These are phyloP conservation scores for Blepharisma stoltei DNA, from an alignment of 73 alveolate genomes.

Conservation along the genomic window DNA sequence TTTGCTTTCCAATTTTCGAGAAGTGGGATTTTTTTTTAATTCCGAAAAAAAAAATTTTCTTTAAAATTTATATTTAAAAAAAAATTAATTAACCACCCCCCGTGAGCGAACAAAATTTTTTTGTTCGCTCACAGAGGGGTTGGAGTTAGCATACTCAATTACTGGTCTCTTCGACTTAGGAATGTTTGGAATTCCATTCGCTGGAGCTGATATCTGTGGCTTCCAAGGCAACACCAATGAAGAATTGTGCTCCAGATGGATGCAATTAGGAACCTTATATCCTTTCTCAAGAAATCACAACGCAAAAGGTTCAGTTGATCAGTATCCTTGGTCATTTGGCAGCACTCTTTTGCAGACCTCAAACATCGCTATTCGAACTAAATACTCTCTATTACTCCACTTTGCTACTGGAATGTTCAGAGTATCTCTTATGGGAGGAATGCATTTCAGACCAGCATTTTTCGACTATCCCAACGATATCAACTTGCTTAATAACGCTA, in stretches of 20 bases:
- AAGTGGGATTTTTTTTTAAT: too few relatives aligned
- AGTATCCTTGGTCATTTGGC: conserved; percentile 39
- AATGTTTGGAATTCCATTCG: conserved; percentile 92
- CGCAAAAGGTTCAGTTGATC: conserved; percentile 5
- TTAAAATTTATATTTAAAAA: too few relatives aligned
- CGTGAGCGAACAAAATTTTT: too few relatives aligned
- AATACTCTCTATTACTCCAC: conserved; percentile 83
- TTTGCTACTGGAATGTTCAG: conserved; percentile 61
- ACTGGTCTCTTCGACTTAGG: conserved; percentile 86
- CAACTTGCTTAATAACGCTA: conserved; percentile 29
- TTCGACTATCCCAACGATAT: conserved; percentile 80
- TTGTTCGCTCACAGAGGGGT: too few relatives aligned
- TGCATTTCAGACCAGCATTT: conserved; percentile 82
- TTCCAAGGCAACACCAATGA: conserved; percentile 63
- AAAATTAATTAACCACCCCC: too few relatives aligned
- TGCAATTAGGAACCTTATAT: conserved; percentile 71
- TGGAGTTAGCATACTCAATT: conserved; percentile 85
- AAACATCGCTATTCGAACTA: conserved; percentile 59
- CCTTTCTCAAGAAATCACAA: conserved; percentile 93
- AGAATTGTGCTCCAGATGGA: conserved; percentile 81
- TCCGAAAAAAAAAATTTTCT: too few relatives aligned
- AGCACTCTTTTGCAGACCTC: conserved; percentile 35
- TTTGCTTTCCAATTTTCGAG: too few relatives aligned
- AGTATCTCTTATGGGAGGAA: conserved; percentile 68
- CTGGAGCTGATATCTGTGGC: conserved; percentile 97